Base-by-base conservation (phyloP, 1,284 basidiomycete genomes). In the Tremellales sp. region DNA sequence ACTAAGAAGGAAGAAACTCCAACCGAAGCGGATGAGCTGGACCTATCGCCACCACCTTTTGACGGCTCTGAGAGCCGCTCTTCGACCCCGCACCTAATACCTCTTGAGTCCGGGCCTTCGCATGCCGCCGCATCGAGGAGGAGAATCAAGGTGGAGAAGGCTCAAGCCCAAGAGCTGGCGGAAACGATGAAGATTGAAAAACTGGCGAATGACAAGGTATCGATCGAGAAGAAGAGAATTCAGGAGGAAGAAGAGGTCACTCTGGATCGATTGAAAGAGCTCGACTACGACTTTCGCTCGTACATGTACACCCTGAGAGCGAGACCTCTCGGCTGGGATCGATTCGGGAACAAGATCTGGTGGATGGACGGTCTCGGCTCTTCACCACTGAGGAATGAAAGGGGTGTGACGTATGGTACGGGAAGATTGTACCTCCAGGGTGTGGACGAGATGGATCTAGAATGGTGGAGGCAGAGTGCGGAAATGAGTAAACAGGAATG, bases 281-380 rank as follows among this genome's bases (percentile, higher is more conserved):
- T 95, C 53, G 93, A 97, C 66, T 83, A 88, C 45, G 94, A 97
- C 57, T 97, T 97, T 74, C 79, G 94, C 50, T 84, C 89, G 61
- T 77, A 88, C 48, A 76, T 89, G 26, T 86, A 87, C 47, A 83
- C 85, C 6, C 80, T 93, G 33, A 80, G 94, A 38, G 82, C 89
- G 35, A 86, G 87, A 59, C 90, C 93, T 1, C 63, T 98, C 38
- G 94, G 95, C 3, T 79, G 81, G 55, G 95, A 98, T 69, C 79
- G 94, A 45, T 98, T 97, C 73, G 85, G 87, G 63, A 94, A 95
- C 70, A 83, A 87, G 27, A 79, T 97, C 53, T 98, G 93, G 92
- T 98, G 94, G 94, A 88, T 97, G 66, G 94, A 98, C 72, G 94
- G 95, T 3, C 81, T 94, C 74, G 94, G 95, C 3, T 81, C 82